Conservation (phyloP, 2,329 filamentous ascomycete genomes). For the Fonsecaea pedrosoi region DNA sequence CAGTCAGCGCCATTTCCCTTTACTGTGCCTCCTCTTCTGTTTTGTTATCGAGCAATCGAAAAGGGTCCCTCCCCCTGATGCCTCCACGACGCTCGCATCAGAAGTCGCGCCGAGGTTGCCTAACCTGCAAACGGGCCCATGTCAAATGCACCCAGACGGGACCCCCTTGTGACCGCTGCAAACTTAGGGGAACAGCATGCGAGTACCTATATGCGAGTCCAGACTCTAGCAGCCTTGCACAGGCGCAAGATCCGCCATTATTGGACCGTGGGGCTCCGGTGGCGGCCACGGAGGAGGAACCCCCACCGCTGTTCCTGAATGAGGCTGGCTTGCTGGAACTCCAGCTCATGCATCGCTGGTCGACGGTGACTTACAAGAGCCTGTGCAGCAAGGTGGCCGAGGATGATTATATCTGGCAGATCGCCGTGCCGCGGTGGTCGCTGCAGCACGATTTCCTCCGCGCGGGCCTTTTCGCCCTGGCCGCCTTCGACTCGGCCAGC, state of each 20-base stretch:
- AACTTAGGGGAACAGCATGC: slow-evolving; percentile 19
- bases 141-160: slow-evolving; percentile 30
- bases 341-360: slow-evolving; percentile 40
- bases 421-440: slow-evolving; percentile 27
- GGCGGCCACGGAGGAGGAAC: not conserved
- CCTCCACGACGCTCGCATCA: slow-evolving; percentile 27
- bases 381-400: slow-evolving; percentile 29
- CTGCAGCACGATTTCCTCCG: slow-evolving; percentile 31
- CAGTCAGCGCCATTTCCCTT: not conserved
- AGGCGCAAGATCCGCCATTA: not conserved
- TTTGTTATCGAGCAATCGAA: not conserved
- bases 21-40: not conserved
- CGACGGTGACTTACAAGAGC: slow-evolving; percentile 33
- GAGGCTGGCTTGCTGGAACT: slow-evolving; percentile 33
- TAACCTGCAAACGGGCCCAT: slow-evolving; percentile 24
- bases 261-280: not conserved
- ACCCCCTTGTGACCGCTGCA: slow-evolving; percentile 27
- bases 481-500: slow-evolving; percentile 32
- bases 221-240: too few species aligned
- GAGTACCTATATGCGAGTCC: slow-evolving; percentile 11
- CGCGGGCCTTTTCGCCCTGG: slow-evolving; percentile 30
- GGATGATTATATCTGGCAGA: slow-evolving; percentile 32
- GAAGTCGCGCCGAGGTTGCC: slow-evolving; percentile 29
- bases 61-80: not conserved
- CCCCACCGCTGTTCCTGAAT: slow-evolving; percentile 6